Percentiles rank a stretch among this genome's conserved stretches.
Conservation (phyloP, 441 rosid genomes). For the Rhodomyrtus psidioides region DNA sequence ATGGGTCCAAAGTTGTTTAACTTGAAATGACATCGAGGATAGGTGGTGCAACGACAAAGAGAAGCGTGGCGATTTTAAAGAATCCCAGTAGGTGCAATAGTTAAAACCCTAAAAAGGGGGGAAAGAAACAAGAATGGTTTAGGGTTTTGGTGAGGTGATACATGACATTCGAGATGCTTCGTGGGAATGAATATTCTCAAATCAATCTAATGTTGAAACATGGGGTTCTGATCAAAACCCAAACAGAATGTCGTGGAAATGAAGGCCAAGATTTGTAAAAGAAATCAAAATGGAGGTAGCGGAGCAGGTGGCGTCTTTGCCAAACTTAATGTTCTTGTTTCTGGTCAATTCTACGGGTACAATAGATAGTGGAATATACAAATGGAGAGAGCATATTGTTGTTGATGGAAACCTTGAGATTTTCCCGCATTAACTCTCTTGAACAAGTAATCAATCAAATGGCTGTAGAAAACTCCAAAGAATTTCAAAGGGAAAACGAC, state of each 20-base stretch:
- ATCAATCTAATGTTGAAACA: background rate
- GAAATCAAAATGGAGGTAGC: background rate
- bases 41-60: background rate
- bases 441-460: background rate
- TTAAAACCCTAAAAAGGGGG: background rate
- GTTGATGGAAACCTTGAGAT: background rate
- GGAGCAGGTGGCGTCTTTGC: background rate
- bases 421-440: background rate
- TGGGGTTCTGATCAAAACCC: background rate
- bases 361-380: background rate
- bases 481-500: background rate
- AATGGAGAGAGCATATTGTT: background rate
- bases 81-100: background rate
- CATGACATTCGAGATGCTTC: background rate
- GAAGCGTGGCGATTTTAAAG: background rate
- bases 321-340: background rate
- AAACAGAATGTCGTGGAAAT: background rate
- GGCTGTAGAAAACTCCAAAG: background rate
- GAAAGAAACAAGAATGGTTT: background rate
- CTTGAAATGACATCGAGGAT: background rate
- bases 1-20: background rate
- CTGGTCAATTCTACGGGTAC: background rate
- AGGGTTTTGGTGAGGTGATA: background rate
- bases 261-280: background rate
- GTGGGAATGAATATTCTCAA: background rate